Conservation (phyloP, 352 stramenopile species). For the Pilasporangium apinafurcum region DNA sequence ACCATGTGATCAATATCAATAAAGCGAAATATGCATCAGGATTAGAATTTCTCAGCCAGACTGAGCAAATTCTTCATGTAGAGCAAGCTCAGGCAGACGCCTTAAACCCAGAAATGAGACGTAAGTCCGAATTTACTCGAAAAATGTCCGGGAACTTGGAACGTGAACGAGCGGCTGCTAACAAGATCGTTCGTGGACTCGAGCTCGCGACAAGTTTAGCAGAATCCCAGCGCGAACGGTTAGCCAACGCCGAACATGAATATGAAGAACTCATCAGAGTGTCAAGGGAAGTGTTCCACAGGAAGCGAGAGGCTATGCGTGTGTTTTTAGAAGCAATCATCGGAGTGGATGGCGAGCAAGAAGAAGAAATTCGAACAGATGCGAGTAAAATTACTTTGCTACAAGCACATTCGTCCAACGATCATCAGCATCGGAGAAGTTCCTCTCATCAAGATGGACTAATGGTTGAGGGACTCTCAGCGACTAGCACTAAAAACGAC, state of each 20-base stretch:
- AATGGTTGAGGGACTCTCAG: no score
- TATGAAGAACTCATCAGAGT: constrained; percentile 43
- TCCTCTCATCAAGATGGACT: no score
- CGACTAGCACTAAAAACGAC: no score
- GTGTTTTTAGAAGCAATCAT: constrained; percentile 24
- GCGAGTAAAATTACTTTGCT: no score
- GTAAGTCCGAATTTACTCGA: constrained; percentile 30
- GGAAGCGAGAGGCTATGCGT: constrained; percentile 13
- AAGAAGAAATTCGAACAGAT: not conserved
- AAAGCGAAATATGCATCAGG: constrained; percentile 26
- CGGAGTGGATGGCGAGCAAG: not conserved
- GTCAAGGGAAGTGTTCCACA: constrained; percentile 19
- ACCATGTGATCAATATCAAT: constrained; percentile 18
- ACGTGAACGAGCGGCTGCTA: constrained; percentile 34
- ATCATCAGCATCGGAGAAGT: no score
- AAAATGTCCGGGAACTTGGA: constrained; percentile 62
- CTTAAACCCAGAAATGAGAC: constrained; percentile 43
- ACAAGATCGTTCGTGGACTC: constrained; percentile 40
- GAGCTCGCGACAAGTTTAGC: constrained; percentile 34
- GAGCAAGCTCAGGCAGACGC: constrained; percentile 44
- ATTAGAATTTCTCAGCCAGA: constrained; percentile 45
- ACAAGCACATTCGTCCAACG: no score
- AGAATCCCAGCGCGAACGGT: constrained; percentile 24
- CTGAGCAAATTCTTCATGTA: constrained; percentile 32
- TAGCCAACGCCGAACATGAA: constrained; percentile 36